Evolutionary conservation across 2,329 filamentous ascomycete species (phyloP), one percentile per base, ranked within the genome.

Genomic region (Cladosporium sp.): DNA sequence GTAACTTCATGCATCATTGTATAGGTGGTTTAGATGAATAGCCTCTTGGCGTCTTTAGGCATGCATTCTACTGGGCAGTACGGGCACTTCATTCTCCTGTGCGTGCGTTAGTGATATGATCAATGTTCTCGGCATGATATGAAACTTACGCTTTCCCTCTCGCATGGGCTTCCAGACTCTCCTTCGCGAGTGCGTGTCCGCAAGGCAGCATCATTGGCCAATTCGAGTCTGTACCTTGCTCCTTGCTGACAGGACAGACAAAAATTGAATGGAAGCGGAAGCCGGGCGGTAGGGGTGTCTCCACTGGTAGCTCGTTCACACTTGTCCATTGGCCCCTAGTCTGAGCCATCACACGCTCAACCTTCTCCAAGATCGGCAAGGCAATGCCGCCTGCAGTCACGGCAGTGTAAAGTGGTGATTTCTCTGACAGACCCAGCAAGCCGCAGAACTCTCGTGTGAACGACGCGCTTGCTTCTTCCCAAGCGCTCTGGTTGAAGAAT

Each of bases 171-270:
- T 86, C 82, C 44, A 99, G 73, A 29, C 86, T 90, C 63, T 96
- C 91, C 57, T 84, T 80, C 15, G 90, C 91, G 53, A 99, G 85
- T 45, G 96, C 92, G 71, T 99, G 93, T 5, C 93, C 92, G 64
- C 93, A 99, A 0, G 89, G 88, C 64, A 99, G 84, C 81, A 96
- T 93, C 87, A 97, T 95, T 2, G 93, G 90, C 9, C 93, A 93
- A 67, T 99, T 99, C 19, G 79, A 73, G 62, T 95, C 90, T 0
- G 92, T 99, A 0, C 88, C 90, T 69, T 99, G 93, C 66, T 96
- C 93, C 68, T 97, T 97, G 62, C 86, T 91, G 4, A 99, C 93
- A 0, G 93, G 93, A 64, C 93, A 99, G 37, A 99, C 93, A 66
- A 99, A 99, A 64, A 99, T 96, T 50, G 88, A 88, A 69, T 99